Conservation (phyloP, 139 green algal species). For the Auxenochlorella protothecoides region DNA sequence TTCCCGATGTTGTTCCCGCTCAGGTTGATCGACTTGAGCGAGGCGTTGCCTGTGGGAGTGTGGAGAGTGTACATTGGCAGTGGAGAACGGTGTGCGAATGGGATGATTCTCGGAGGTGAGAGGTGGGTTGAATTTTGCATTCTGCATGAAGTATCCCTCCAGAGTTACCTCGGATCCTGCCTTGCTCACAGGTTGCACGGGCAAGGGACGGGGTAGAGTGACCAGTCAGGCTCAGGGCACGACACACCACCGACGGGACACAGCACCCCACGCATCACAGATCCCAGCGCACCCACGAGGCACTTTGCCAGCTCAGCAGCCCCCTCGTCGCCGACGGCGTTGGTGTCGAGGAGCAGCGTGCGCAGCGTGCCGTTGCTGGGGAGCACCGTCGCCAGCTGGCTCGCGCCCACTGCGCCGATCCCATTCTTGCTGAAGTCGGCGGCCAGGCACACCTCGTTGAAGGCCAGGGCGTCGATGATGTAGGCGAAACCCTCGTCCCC, state of each 20-base stretch:
- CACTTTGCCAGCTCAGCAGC: slow-evolving; percentile 46
- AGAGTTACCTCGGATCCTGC: too few species aligned
- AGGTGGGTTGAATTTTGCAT: too few species aligned
- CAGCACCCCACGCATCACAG: too few species aligned
- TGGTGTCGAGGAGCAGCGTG: slow-evolving; percentile 67
- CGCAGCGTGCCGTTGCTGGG: slow-evolving; percentile 39
- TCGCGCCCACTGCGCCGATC: slow-evolving; percentile 58
- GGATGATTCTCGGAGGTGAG: too few species aligned
- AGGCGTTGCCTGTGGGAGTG: background rate
- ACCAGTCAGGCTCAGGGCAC: too few species aligned
- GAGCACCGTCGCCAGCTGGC: slow-evolving; percentile 55
- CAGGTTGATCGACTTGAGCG: slow-evolving; percentile 42
- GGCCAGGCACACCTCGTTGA: slow-evolving; percentile 70
- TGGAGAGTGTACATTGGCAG: too few species aligned
- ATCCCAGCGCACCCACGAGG: slow-evolving; percentile 29
- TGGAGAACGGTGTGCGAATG: too few species aligned
- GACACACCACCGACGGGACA: too few species aligned
- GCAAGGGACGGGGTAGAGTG: too few species aligned
- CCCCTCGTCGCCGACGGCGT: slow-evolving; percentile 57
- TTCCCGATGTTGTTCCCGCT: slow-evolving; percentile 61
- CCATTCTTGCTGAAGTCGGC: slow-evolving; percentile 87
- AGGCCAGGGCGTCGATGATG: slow-evolving; percentile 78
- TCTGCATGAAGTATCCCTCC: too few species aligned
- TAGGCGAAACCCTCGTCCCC: slow-evolving; percentile 80
- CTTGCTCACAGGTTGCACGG: too few species aligned